Percentiles rank a stretch among this genome's conserved stretches.
Evolutionary conservation across 495 filamentous ascomycete species (phyloP).

Genomic region (Mycothermus thermophilus): DNA sequence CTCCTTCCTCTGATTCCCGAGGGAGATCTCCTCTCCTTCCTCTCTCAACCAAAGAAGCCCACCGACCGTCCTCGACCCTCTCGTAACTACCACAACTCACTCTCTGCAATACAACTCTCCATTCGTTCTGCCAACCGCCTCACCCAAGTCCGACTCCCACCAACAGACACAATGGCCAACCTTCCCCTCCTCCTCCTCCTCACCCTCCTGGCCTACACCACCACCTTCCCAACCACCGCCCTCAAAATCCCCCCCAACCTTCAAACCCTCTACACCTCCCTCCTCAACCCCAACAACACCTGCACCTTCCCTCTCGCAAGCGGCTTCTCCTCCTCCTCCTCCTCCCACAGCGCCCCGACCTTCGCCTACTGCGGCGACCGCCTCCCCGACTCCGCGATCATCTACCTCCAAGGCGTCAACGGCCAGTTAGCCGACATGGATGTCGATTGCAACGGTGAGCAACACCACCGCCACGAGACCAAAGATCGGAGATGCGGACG

Average conservation of each 20-base stretch:
- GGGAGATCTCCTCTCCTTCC: no score
- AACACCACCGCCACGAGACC: no score
- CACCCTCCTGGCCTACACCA: constrained; percentile 2
- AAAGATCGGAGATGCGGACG: no score
- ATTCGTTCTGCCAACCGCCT: background rate
- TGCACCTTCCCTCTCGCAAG: background rate
- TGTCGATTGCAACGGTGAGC: constrained; percentile 53
- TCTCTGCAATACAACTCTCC: no score
- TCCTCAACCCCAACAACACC: constrained; percentile 5
- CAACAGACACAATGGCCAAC: constrained; percentile 1
- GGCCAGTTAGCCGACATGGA: constrained; percentile 42
- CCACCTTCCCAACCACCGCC: no score
- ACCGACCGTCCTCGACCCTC: no score
- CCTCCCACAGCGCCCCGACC: no score
- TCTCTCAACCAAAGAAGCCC: no score
- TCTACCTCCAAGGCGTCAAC: constrained; percentile 25
- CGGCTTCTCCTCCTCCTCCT: no score
- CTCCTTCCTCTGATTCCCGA: no score
- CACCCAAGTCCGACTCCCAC: background rate
- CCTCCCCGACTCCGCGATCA: constrained; percentile 16
- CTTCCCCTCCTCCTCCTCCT: constrained; percentile 2
- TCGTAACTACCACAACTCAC: no score
- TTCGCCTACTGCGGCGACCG: constrained; percentile 31
- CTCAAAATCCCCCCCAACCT: constrained; percentile 22
- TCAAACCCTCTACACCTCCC: constrained; percentile 21